Evolutionary conservation across 306 rosid genomes (phyloP), one percentile per base, ranked within the genome.

Genomic region (Quillaja saponaria): DNA sequence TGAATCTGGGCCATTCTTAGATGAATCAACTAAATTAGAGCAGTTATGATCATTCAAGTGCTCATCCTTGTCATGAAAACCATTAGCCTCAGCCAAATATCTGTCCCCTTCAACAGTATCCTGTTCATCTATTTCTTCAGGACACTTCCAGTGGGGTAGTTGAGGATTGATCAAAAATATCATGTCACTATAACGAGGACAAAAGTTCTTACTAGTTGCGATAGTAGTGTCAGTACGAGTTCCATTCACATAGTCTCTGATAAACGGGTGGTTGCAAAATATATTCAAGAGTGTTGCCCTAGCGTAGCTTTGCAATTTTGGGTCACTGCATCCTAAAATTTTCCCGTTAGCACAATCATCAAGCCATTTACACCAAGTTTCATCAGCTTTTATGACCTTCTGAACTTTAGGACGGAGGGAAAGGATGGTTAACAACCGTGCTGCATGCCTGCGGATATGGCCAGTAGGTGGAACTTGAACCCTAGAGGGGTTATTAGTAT

Each of bases 391-490:
- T 57, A 92, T 54, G 57, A 64, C 75, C 79, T 80, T 92, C 80
- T 86, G 88, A 48, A 83, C 95, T 74, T 75, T 81, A 62, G 90
- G 87, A 66, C 78, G 85, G 34, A 78, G 82, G 11, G 98, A 92
- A 49, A 92, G 96, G 70, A 92, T 84, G 56, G 85, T 89, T 78
- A 92, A 84, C 72, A 92, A 67, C 58, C 96, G 85, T 15, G 94
- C 90, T 40, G 90, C 98, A 86, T 92, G 98, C 80, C 78, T 80
- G 58, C 96, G 95, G 56, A 92, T 86, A 69, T 88, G 98, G 67
- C 95, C 90, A 6, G 98, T 79, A n/a, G 95, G 85, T 9, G 98
- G 96, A 82, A 92, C 94, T 57, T 88, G 84, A 55, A 92, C 78
- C 68, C 89, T 89, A 49, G 90, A 76, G 42, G 85, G 77, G 50